Conservation (phyloP, 1,139 yeast genomes). For the Saccharomyces hybrid region DNA sequence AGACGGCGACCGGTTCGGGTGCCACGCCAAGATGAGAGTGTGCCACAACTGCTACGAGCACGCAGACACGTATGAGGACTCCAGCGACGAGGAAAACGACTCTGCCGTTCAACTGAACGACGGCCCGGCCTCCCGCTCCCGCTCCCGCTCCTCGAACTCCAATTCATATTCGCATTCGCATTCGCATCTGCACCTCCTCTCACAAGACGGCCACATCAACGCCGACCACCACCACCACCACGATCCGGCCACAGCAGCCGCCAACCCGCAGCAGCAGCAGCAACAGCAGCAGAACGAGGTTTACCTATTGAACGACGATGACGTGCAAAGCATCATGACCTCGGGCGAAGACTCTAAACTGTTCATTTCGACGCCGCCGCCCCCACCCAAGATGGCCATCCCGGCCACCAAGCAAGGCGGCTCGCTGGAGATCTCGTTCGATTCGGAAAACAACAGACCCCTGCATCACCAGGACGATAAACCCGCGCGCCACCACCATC, state of each 20-base stretch:
- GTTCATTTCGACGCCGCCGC: slow-evolving; percentile 41
- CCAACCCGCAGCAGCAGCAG: slow-evolving; percentile 5
- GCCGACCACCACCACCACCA: neutral
- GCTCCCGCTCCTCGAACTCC: neutral
- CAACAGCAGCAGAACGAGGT: slow-evolving; percentile 12
- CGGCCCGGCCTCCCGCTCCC: neutral
- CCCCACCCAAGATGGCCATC: slow-evolving; percentile 73
- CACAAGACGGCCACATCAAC: neutral
- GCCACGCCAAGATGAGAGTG: slow-evolving; percentile 66
- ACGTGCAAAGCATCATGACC: slow-evolving; percentile 32
- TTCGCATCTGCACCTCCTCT: neutral
- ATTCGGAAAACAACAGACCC: slow-evolving; percentile 7
- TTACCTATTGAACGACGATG: slow-evolving; percentile 24
- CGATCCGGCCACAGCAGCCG: neutral
- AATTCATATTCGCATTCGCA: neutral
- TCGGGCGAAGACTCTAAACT: slow-evolving; percentile 30
- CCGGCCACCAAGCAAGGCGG: slow-evolving; percentile 79
- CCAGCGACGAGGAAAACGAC: slow-evolving; percentile 52
- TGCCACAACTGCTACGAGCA: slow-evolving; percentile 70
- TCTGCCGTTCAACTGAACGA: neutral
- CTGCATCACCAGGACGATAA: neutral
- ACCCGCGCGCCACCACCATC: neutral
- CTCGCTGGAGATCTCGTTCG: slow-evolving; percentile 62
- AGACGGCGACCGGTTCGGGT: slow-evolving; percentile 65
- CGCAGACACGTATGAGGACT: slow-evolving; percentile 53